Base-by-base conservation (phyloP, 163 green algal species). In the Chlorella variabilis region DNA sequence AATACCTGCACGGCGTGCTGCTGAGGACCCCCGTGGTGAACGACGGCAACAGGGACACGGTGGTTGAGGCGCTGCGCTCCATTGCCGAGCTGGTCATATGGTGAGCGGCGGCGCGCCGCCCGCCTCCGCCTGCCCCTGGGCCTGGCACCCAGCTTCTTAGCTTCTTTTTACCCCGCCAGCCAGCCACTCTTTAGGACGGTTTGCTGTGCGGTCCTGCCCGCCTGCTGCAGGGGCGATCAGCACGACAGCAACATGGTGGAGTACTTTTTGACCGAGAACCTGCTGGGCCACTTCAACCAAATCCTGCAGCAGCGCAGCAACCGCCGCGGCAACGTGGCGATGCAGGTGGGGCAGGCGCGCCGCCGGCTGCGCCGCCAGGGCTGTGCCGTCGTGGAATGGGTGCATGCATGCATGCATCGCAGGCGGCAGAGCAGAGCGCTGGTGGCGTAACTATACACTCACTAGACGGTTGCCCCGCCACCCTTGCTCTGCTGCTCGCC, bases 31-130 rank as follows among this genome's bases (percentile, higher is more conserved):
- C 79, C 4, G 85, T 92, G 5, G 84, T 96, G 25, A 91, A 80
- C 38, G 92, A 97, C 58, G 63, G 62, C 51, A 98, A 98, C 87
- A 75, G 86, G 18, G 92, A 97, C 38, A 39, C 87, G n/a, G 89
- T 99, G 2, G 94, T 99, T 38, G 96, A 99, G 85, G 94, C 94
- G 0, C 87, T 99, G 18, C 86, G 96, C 0, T 93, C 87, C 31
- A 95, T 98, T 54, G 93, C 96, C 7, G 96, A 99, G 91, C 93
- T 98, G 29, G 97, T 98, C 89, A 98, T 99, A 34, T 99, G 96
- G 85, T 89, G 78, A 51, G 79, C 15, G 73, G 73, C 15, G n/a
- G 73, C 42, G 23, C 11, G 45, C 15, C 45, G 11, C 45, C 45
- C 45, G 8, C 7, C 65, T 45, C 65, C 18, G 20, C 29, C 65